Percentiles rank a stretch among this genome's conserved stretches.
These are phyloP conservation scores for Naematelia aurantialba DNA, from an alignment of 768 basidiomycete species.

Conservation along the genomic window DNA sequence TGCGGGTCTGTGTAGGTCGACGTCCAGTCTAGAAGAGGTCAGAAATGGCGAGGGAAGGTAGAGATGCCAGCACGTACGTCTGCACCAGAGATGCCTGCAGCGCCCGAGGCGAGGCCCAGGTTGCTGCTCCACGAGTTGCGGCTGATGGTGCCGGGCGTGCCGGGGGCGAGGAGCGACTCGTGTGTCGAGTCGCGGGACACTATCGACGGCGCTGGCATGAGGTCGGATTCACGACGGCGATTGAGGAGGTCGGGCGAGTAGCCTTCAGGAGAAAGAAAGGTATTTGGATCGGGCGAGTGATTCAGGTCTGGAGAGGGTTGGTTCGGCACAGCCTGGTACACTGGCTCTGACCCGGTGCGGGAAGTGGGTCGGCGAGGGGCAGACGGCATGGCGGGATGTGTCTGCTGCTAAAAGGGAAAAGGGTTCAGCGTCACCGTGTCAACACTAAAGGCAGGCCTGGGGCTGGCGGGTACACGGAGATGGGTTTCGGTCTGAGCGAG, in stretches of 20 bases:
- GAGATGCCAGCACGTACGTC: constrained; percentile 17
- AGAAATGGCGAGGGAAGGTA: not conserved
- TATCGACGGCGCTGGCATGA: constrained; percentile 38
- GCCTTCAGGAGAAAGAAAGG: constrained; percentile 5
- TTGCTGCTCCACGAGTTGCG: constrained; percentile 35
- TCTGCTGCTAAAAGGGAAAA: not conserved
- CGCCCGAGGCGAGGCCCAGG: constrained; percentile 29
- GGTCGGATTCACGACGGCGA: constrained; percentile 18
- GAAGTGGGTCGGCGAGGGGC: constrained; percentile 1
- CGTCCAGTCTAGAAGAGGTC: constrained; percentile 2
- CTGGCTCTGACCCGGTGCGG: constrained; percentile 3
- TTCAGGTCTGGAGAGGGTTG: constrained; percentile 10
- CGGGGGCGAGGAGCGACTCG: constrained; percentile 15
- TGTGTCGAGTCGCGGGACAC: constrained; percentile 38
- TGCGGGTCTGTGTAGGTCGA: constrained; percentile 14
- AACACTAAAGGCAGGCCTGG: not conserved
- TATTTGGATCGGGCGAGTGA: constrained; percentile 23
- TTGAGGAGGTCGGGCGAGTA: constrained; percentile 4
- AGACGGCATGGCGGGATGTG: not conserved
- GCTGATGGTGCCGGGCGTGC: constrained; percentile 29
- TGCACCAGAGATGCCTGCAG: constrained; percentile 24
- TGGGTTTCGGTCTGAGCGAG: not conserved
- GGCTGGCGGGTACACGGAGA: not conserved
- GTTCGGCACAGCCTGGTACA: constrained; percentile 14
- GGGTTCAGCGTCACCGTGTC: not conserved